Evolutionary conservation across 345 rosid genomes (phyloP), one percentile per base, ranked within the genome.

Genomic region (Arabis alpina): DNA sequence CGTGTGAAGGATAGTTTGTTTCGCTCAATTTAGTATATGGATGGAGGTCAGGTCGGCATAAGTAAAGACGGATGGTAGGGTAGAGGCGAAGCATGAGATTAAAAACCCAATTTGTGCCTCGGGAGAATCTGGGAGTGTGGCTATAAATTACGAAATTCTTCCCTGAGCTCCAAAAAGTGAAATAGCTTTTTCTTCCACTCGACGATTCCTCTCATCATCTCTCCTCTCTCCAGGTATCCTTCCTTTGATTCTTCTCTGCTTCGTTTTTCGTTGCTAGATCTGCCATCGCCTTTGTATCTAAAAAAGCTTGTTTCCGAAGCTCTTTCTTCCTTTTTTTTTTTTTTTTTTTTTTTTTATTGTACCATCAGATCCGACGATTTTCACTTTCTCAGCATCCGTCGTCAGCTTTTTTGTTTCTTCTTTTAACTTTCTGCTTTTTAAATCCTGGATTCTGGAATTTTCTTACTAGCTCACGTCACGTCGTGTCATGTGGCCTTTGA

Each of bases 201-300:
- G 65, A 64, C 64, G 65, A 39, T 64, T 39, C 61, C 64, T 54
- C 40, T 41, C 13, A 15, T 11, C 49, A 5, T 39, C 27, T 39
- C 45, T 39, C 45, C 23, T 48, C 30, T 64, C 66, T 56, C 71
- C 77, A 64, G 77, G 77, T 73, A 19, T 19, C 23, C 23, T 19
- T 19, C 23, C 23, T 19, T 19, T 19, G 23, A 19, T 19, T 19
- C 23, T 19, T 19, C 23, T 19, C n/a, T n/a, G n/a, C n/a, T n/a
- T n/a, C n/a, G n/a, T n/a, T n/a, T n/a, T n/a, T n/a, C n/a, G n/a
- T 19, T 19, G 23, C 27, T 47, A 64, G 77, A 73, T 73, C 70
- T 73, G 66, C 45, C 71, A 47, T 62, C 62, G 70, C 42, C 64
- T 43, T 39, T 70, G 13, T 42, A 51, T 42, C 28, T 19, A 0